Evolutionary conservation across 169 alveolate species (phyloP), one percentile per base, ranked within the genome.

Genomic region (Cyclospora cayetanensis): DNA sequence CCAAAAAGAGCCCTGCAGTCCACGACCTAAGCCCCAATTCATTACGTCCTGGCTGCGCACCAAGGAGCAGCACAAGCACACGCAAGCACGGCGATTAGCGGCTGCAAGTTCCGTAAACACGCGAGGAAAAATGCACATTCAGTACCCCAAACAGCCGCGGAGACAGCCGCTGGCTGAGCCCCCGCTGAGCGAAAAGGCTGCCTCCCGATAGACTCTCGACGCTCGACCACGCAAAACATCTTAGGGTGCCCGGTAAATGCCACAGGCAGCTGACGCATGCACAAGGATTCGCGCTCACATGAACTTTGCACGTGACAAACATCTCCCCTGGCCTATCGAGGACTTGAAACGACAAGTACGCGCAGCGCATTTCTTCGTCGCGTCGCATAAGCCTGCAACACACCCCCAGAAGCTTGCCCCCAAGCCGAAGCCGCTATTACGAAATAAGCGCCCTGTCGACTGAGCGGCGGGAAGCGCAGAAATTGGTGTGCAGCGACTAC

Each of bases 1-100:
- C 85, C 31, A 74, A 35, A 35, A 37, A 43, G 53, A 74, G 43
- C 25, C 85, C 85, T 0, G 85, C 85, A 4, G 85, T 74, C 85
- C 85, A 74, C 4, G 85, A 34, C 35, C 85, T 53, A 29, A 74
- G 60, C 34, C 85, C 85, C 34, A 60, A 39, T 39, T 60, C 74
- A 15, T 60, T 60, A 18, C 74, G 74, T 12, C 35, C n/a, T 39
- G 35, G 74, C 74, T 60, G 74, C 9, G 35, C 5, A n/a, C n/a
- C n/a, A n/a, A n/a, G n/a, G n/a, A n/a, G n/a, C n/a, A n/a, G n/a
- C n/a, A 55, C n/a, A n/a, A n/a, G n/a, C n/a, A n/a, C n/a, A n/a
- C n/a, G n/a, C n/a, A n/a, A n/a, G n/a, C n/a, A n/a, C n/a, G n/a
- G n/a, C n/a, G 60, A n/a, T n/a, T n/a, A n/a, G n/a, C n/a, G n/a